A percentile compares a stretch with the other conserved stretches of the same genome.
phyloP scores from a whole-genome alignment of 306 rosid species.

The Cercis canadensis region DNA sequence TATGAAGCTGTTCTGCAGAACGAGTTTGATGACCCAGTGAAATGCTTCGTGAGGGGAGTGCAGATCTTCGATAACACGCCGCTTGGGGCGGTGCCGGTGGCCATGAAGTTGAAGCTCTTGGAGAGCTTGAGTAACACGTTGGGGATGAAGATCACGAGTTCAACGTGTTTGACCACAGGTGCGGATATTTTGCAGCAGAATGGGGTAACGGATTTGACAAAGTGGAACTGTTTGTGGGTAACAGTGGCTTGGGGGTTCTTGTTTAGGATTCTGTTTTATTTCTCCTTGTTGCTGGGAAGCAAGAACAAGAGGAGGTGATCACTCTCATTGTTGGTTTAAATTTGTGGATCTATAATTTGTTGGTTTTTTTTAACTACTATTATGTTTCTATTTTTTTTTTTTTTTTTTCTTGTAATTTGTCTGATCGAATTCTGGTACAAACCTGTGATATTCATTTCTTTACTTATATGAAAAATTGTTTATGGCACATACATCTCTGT shows the following conservation, averaged over 20 bases:
- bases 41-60: slow-evolving; percentile 78
- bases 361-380: not conserved
- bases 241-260: slow-evolving; percentile 96
- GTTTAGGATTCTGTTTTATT: slow-evolving; percentile 85
- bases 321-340: not conserved
- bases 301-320: slow-evolving; percentile 83
- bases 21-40: slow-evolving; percentile 60
- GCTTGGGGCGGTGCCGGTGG: slow-evolving; percentile 48
- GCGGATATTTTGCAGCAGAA: slow-evolving; percentile 68
- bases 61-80: slow-evolving; percentile 91
- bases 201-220: slow-evolving; percentile 73
- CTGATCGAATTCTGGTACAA: no score
- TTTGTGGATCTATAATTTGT: not conserved
- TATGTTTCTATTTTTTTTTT: not conserved
- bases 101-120: slow-evolving; percentile 64
- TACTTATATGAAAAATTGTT: no score
- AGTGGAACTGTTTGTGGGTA: slow-evolving; percentile 84
- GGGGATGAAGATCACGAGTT: slow-evolving; percentile 60
- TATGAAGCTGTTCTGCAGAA: slow-evolving; percentile 83
- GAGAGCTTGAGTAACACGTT: slow-evolving; percentile 65
- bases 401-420: no score
- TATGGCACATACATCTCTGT: no score
- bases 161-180: slow-evolving; percentile 89
- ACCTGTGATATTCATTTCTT: no score
- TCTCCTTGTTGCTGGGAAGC: slow-evolving; percentile 74